Conservation (phyloP, 306 rosid genomes). For the Glycine tomentella region DNA sequence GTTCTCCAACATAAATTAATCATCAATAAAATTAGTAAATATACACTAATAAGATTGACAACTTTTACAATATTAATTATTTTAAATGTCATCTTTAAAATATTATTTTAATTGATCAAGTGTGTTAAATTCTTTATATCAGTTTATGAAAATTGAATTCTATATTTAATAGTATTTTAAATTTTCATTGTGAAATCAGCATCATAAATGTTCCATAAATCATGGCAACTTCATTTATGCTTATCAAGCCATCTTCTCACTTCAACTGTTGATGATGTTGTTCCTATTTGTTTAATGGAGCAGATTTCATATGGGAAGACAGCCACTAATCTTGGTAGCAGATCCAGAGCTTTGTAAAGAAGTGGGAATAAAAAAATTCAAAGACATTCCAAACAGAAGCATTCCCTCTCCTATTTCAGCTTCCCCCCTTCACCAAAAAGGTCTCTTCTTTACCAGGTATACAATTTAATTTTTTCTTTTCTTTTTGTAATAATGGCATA, state of each 20-base stretch:
- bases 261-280: neutral
- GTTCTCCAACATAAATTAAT: too few species aligned
- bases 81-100: neutral
- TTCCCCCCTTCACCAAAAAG: constrained; percentile 92
- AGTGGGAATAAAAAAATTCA: constrained; percentile 87
- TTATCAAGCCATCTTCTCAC: constrained; percentile 2
- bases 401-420: constrained; percentile 94
- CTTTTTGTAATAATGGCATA: neutral
- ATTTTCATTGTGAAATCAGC: neutral
- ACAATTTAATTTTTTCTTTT: neutral
- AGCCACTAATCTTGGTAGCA: constrained; percentile 83
- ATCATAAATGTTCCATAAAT: neutral
- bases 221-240: neutral
- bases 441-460: constrained; percentile 92
- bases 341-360: constrained; percentile 94
- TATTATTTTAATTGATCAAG: neutral
- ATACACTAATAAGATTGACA: too few species aligned
- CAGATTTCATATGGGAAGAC: constrained; percentile 97
- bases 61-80: neutral
- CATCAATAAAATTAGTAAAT: too few species aligned
- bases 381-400: constrained; percentile 85
- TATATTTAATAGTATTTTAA: neutral
- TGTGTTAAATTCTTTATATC: neutral
- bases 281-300: constrained; percentile 30
- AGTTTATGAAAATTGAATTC: neutral